phyloP scores from a whole-genome alignment of 2,329 filamentous ascomycete species.

The Aspergillus fischeri region DNA sequence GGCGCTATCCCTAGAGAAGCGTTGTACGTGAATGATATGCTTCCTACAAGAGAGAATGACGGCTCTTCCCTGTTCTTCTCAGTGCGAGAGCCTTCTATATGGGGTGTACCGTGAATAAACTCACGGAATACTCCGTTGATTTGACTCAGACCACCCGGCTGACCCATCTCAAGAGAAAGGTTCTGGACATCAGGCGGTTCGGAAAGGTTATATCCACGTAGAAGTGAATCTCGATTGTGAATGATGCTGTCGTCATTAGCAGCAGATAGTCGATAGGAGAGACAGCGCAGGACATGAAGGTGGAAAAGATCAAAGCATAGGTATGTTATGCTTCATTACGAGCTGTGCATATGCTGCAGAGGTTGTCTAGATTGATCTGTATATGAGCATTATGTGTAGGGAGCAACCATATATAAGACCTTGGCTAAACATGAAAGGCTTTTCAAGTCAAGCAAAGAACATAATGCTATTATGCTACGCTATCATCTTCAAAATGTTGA shows the following conservation, averaged over 20 bases:
- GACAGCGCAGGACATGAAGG: not conserved
- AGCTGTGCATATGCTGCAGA: not conserved
- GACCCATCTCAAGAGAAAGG: not conserved
- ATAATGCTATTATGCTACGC: not conserved
- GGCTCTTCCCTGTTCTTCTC: not conserved
- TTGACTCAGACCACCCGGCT: not conserved
- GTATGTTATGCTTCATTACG: not conserved
- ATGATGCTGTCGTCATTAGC: no score
- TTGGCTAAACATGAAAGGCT: not conserved
- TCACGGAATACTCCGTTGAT: not conserved
- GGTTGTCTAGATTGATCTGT: no score
- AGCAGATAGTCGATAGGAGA: no score
- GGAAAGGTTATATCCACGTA: not conserved
- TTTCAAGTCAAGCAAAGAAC: not conserved
- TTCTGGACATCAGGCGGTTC: not conserved
- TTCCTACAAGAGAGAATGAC: not conserved
- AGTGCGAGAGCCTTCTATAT: not conserved
- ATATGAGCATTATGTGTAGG: not conserved
- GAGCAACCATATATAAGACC: not conserved
- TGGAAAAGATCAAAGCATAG: not conserved
- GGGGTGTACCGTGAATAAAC: not conserved
- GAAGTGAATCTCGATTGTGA: not conserved
- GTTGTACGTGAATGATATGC: not conserved
- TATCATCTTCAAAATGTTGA: no score
- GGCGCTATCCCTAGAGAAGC: not conserved